Evolutionary conservation across 805 yeast species (phyloP).

Genomic region (Sungouiozyma ichnusensis): DNA sequence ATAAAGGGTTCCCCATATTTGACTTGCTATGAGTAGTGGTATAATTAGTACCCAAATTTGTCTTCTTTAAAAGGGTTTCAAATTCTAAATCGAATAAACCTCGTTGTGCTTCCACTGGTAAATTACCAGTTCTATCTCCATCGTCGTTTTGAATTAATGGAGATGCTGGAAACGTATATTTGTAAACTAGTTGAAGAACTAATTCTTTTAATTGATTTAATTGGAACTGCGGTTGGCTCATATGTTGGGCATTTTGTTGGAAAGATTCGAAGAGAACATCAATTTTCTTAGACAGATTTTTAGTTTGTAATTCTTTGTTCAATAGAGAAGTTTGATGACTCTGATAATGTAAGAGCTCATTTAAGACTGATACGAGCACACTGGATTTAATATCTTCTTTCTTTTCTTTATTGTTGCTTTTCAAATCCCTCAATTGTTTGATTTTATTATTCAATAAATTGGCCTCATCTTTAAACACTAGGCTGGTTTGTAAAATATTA

Average conservation of each 20-base stretch:
- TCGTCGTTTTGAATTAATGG: not conserved
- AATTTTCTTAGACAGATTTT: constrained; percentile 3
- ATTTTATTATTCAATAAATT: constrained; percentile 7
- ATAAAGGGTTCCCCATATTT: not conserved
- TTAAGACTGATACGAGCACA: constrained; percentile 10
- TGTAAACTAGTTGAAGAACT: not conserved
- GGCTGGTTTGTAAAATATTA: constrained; percentile 12
- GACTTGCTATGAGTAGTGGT: not conserved
- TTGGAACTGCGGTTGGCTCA: not conserved
- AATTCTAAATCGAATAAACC: not conserved
- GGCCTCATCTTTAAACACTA: constrained; percentile 15
- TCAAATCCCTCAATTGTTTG: constrained; percentile 7
- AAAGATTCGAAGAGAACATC: not conserved
- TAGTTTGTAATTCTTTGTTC: constrained; percentile 16
- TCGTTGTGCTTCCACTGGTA: not conserved
- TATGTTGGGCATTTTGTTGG: not conserved
- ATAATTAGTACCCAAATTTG: not conserved
- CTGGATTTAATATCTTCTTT: constrained; percentile 7
- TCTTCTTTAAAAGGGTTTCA: not conserved
- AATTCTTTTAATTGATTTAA: not conserved
- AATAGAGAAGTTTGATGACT: constrained; percentile 17
- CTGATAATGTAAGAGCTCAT: constrained; percentile 12
- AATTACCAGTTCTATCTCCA: not conserved
- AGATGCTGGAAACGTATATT: not conserved
- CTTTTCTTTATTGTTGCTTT: not conserved